Conservation (phyloP, 306 rosid genomes). For the Quercus suber region DNA sequence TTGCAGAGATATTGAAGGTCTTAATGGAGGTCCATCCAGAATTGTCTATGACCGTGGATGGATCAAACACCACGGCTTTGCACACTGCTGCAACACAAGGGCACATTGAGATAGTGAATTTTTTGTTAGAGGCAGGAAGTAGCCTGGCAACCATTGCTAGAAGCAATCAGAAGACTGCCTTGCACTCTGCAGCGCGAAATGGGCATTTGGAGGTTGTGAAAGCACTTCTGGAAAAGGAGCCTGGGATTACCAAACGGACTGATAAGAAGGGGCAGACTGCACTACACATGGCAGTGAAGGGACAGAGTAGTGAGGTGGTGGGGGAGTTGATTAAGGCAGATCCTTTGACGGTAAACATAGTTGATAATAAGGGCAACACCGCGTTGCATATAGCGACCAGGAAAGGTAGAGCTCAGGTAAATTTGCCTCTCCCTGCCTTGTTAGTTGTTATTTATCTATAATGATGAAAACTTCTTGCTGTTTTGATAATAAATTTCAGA, state of each 20-base stretch:
- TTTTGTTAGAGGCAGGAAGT: slow-evolving; percentile 74
- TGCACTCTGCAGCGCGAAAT: slow-evolving; percentile 94
- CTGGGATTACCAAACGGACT: slow-evolving; percentile 42
- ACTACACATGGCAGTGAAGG: slow-evolving; percentile 96
- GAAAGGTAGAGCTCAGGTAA: slow-evolving; percentile 80
- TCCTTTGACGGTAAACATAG: slow-evolving; percentile 61
- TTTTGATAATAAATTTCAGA: background rate
- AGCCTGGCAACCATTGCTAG: slow-evolving; percentile 81
- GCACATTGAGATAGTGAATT: slow-evolving; percentile 62
- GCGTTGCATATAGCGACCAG: slow-evolving; percentile 84
- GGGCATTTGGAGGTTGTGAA: slow-evolving; percentile 74
- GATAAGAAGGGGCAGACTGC: slow-evolving; percentile 98
- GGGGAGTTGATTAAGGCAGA: slow-evolving; percentile 62
- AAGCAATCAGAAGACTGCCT: slow-evolving; percentile 90
- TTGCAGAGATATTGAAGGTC: slow-evolving; percentile 68
- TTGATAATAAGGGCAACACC: slow-evolving; percentile 75
- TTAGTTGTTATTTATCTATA: background rate
- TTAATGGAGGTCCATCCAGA: slow-evolving; percentile 83
- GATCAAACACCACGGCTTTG: slow-evolving; percentile 89
- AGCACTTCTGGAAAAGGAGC: slow-evolving; percentile 64
- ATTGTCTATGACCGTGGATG: slow-evolving; percentile 85
- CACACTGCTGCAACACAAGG: slow-evolving; percentile 97
- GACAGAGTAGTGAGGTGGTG: slow-evolving; percentile 74
- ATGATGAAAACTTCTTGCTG: background rate
- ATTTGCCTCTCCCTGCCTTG: background rate